Base-by-base conservation (phyloP, 805 yeast species). In the Saccharomyces jurei region DNA sequence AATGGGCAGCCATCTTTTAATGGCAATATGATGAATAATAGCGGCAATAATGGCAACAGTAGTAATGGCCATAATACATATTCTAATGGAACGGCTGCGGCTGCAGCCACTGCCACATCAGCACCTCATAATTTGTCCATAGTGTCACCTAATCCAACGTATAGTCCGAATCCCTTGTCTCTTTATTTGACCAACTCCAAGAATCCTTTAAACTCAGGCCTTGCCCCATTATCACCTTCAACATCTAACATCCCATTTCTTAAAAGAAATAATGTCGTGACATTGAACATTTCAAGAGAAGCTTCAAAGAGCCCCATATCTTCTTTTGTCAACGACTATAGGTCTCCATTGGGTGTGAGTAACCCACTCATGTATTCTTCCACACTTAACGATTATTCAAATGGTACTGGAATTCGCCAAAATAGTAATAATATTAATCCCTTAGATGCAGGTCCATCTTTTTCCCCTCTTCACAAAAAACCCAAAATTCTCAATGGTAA, bases 271-370 rank as follows among this genome's bases (percentile, higher is more conserved):
- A 61, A 63, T 49, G 62, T 62, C 46, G 66, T 63, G n/a, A 63
- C 64, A 13, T 51, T 63, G 46, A 63, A 63, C 47, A 61, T 63
- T 27, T 63, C 66, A 6, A 56, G 66, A 46, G 66, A 62, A 44
- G 61, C 65, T 17, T 62, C 65, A 5, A 56, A 64, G 54, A 60
- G 63, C 32, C 65, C 65, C 13, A 60, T 62, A 21, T 60, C 64
- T 10, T 55, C 61, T 25, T 60, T 54, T 44, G 52, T 53, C 2
- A 60, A 60, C 50, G 58, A 60, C 51, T 62, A 61, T 52, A 60
- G 63, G 51, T 59, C 66, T 6, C 64, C 67, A 3, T 50, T 65
- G 36, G 56, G 62, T 50, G 55, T 57, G 6, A 58, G 55, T 13
- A 58, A 63, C 47, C 60, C 64, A 13, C 52, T 62, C 48, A 57